These are phyloP conservation scores for Syncephalastrum racemosum DNA, from an alignment of 371 early-diverging fungal genomes.

Conservation along the genomic window DNA sequence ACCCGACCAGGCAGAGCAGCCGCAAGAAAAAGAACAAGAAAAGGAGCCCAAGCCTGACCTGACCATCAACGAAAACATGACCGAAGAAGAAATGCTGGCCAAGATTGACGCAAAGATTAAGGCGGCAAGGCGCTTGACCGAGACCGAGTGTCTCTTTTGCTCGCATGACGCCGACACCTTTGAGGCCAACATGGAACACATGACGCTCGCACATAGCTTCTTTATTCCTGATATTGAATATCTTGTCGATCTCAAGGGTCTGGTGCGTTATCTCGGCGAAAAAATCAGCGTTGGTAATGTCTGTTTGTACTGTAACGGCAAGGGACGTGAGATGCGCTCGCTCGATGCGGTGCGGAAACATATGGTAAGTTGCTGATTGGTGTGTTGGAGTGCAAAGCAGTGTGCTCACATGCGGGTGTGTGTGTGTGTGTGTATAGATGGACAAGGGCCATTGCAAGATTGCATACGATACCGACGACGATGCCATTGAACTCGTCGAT, in stretches of 20 bases:
- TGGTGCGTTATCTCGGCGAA: constrained; percentile 90
- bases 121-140: constrained; percentile 58
- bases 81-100: constrained; percentile 45
- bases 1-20: constrained; percentile 27
- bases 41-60: constrained; percentile 23
- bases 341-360: constrained; percentile 92
- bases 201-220: constrained; percentile 87
- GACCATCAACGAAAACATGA: constrained; percentile 29
- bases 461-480: constrained; percentile 88
- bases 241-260: constrained; percentile 82
- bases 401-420: background rate
- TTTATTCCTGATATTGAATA: constrained; percentile 97
- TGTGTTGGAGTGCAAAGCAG: background rate
- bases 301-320: constrained; percentile 94
- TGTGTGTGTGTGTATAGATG: constrained; percentile 35
- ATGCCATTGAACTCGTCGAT: constrained; percentile 87
- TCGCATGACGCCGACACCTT: constrained; percentile 62
- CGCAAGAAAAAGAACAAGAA: constrained; percentile 35
- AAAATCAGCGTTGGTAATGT: constrained; percentile 92
- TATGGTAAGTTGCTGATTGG: constrained; percentile 63
- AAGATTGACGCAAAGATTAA: constrained; percentile 78
- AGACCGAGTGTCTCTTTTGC: constrained; percentile 86
- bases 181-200: constrained; percentile 88
- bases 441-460: constrained; percentile 95
- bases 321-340: constrained; percentile 79